Base-by-base conservation (phyloP, 257 asterid genomes). In the Solanum etuberosum region DNA sequence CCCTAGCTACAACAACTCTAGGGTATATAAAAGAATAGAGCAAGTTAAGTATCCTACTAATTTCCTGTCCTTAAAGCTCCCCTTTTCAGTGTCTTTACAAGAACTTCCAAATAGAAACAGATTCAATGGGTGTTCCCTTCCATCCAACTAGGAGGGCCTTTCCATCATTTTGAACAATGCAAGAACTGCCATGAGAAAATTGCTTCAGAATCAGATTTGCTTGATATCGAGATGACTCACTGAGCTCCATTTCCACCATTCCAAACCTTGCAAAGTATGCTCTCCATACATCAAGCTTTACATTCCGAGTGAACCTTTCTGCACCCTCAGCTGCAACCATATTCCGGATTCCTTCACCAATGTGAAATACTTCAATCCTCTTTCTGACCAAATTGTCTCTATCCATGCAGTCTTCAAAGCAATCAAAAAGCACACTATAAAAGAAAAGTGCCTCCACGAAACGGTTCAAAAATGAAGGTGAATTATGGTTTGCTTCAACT, bases 401-500 rank as follows among this genome's bases (percentile, higher is more conserved):
- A 23, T 87, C 87, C 85, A 83, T 61, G 85, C 81, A 83, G 80
- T 87, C 89, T 27, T 83, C 89, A 20, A 83, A 40, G 80, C 89
- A 83, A 72, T 83, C 89, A 65, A 87, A 87, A 57, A 68, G 68
- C 4, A 71, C 83, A 37, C 85, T 68, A 32, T 71, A 87, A 59
- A 34, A 87, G 85, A 87, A 71, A 31, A 87, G 85, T 71, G 87
- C 87, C 29, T 87, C 89, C 4, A 73, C 59, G 25, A 84, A 87
- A 11, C 87, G 87, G 20, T 72, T 84, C 10, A 87, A 37, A 32
- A 83, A 83, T 25, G 77, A 65, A 25, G 90, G 92, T 61, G 90
- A 90, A 38, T 90, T 90, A 35, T 78, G 87, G 86, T 86, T 86
- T 29, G 89, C 87, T 72, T 90, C 88, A 12, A 84, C 83, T 80